Evolutionary conservation across 2,329 filamentous ascomycete genomes (phyloP), one percentile per base, ranked within the genome.

Genomic region (Mycosphaerelloides madeirae): DNA sequence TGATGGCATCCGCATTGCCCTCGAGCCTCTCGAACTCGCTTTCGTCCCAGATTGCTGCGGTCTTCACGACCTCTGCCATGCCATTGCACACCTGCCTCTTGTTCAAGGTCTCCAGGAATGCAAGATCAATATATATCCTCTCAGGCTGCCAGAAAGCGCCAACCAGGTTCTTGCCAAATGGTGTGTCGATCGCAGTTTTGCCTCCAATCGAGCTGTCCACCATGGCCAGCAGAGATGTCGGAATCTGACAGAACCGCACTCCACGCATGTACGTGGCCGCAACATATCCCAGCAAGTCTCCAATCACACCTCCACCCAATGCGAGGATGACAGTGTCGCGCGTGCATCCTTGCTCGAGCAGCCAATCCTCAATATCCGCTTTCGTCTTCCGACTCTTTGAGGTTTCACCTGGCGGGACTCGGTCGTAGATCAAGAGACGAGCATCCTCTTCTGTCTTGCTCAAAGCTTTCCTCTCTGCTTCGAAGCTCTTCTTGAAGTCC

Each of bases 261-360:
- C 93, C 93, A 56, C 93, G 84, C 93, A 98, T 98, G 71, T 97
- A 98, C 29, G 93, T 98, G 31, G 93, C 89, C 16, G 93, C 93
- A 40, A 97, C 89, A 65, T 95, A 98, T 41, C 93, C 93, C 52
- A 95, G 90, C 85, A 98, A 85, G 68, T 98, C 93, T 25, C 93
- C 93, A 68, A 98, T 96, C 49, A 98, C 93, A 46, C 93, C 93
- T 53, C 93, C 93, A 25, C 93, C 93, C 8, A 98, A 78, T 18
- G 93, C 93, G 64, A 98, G 87, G 47, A 98, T 83, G 53, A 98
- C 87, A 0, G 89, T 95, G 68, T 98, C 93, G 56, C 93, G 79
- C 19, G 90, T 95, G 71, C 93, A 98, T 83, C 84, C 83, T 59
- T 95, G 81, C 55, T 82, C 80, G 47, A 97, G 76, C 80, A 98